A percentile compares a stretch with the other conserved stretches of the same genome.
Conservation (phyloP, 768 basidiomycete genomes). For the Boletus pseudopeckii region DNA sequence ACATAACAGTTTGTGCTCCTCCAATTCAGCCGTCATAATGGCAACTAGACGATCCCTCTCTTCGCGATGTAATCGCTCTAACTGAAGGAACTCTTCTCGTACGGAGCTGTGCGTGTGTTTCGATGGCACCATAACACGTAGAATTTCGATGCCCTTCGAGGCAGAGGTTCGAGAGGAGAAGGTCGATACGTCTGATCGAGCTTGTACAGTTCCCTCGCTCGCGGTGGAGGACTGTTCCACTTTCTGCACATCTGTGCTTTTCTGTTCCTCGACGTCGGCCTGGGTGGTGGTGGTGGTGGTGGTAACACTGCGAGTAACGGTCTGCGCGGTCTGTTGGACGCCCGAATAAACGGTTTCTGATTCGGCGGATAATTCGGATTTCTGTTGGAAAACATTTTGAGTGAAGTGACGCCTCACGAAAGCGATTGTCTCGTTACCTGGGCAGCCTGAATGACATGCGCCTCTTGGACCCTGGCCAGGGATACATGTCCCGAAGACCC, state of each 20-base stretch:
- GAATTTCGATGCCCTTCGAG: background rate
- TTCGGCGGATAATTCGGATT: background rate
- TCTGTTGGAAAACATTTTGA: background rate
- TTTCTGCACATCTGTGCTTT: background rate
- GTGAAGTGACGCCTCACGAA: background rate
- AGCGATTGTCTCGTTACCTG: background rate
- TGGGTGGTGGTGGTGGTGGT: background rate
- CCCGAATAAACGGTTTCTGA: background rate
- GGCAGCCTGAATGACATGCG: background rate
- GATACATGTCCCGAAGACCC: background rate
- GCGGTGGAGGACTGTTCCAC: background rate
- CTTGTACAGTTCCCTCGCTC: background rate
- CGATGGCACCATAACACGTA: background rate
- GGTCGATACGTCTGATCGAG: background rate
- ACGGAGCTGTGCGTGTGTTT: background rate
- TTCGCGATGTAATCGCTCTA: background rate
- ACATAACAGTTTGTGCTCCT: background rate
- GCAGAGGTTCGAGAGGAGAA: background rate
- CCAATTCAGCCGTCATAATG: background rate
- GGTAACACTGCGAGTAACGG: background rate
- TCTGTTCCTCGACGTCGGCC: background rate
- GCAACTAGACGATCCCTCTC: background rate
- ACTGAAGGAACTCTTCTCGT: background rate
- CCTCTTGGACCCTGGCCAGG: background rate
- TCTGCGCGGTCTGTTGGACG: background rate